Base-by-base conservation (phyloP, 495 filamentous ascomycete genomes). In the Penicillium lividum region DNA sequence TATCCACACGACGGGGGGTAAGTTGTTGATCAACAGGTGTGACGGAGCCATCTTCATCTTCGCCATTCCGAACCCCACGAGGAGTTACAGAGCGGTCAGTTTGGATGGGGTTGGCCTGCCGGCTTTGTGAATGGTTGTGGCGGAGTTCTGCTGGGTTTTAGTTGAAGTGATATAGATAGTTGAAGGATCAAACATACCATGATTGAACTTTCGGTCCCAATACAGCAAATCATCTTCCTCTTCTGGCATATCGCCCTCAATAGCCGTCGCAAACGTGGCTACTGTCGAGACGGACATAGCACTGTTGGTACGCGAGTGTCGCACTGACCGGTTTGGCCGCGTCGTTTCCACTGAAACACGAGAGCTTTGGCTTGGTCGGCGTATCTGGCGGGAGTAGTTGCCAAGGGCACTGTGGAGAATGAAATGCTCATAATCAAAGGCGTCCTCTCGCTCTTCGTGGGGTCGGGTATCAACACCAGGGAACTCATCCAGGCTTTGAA, bases 361-460 rank as follows among this genome's bases (percentile, higher is more conserved):
- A 0, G 90, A 92, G 60, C 78, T 84, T 40, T 73, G 80, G 58
- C 87, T 88, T 13, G 71, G 72, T 34, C 83, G 75, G 29, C 81
- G 77, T 63, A 87, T 76, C 47, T 80, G 73, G 18, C 67, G 70
- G 7, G 77, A 68, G 58, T 82, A 87, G 40, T 77, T 89, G n/a
- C 91, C 90, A 81, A 96, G 84, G 15, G 90, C 90, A 64, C 89
- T 92, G 67, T 96, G 92, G 10, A 97, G 81, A 72, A 96, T 96
- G 73, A 96, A 95, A 65, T 95, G 84, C 66, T 98, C 91, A 61
- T 98, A 98, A 68, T 97, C 94, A 70, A 98, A 98, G 7, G 94
- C 94, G 68, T 98, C 94, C 62, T 93, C 88, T 15, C 94, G 90
- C 70, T 98, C 93, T 75, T 98, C 94, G 66, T 98, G 94, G 5